Percentiles rank a stretch among this genome's conserved stretches.
Conservation (phyloP, 768 basidiomycete genomes). For the Mycena venus region DNA sequence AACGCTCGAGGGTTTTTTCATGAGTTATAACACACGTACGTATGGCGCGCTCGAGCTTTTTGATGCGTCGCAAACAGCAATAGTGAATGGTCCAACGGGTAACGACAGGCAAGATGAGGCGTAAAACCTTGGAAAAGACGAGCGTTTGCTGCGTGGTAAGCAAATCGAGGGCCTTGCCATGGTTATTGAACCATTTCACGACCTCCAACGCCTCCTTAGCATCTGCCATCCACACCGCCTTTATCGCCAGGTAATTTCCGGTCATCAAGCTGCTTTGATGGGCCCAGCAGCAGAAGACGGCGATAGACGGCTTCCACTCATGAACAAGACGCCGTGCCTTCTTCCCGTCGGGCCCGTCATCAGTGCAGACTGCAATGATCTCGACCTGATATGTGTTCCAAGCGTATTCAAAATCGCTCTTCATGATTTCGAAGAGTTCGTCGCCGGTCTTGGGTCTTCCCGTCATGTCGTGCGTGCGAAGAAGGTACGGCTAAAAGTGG, state of each 20-base stretch:
- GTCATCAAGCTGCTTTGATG: constrained; percentile 46
- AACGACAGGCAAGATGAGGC: constrained; percentile 28
- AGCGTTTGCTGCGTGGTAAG: constrained; percentile 19
- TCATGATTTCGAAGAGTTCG: constrained; percentile 37
- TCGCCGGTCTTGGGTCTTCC: constrained; percentile 41
- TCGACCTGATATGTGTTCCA: constrained; percentile 29
- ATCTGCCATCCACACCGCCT: constrained; percentile 16
- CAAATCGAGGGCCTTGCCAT: constrained; percentile 36
- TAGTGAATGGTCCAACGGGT: constrained; percentile 41
- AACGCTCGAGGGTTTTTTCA: not conserved
- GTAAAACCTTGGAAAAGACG: not conserved
- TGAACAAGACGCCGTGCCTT: constrained; percentile 37
- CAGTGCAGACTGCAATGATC: constrained; percentile 40
- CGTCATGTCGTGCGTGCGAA: constrained; percentile 39
- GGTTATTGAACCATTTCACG: constrained; percentile 48
- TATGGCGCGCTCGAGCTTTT: constrained; percentile 22
- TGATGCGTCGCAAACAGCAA: constrained; percentile 28
- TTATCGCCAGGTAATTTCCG: constrained; percentile 44
- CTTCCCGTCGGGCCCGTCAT: constrained; percentile 40
- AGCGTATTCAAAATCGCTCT: constrained; percentile 39
- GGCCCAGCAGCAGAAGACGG: constrained; percentile 40
- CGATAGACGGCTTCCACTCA: constrained; percentile 18
- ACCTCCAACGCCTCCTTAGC: constrained; percentile 34
- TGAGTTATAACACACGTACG: not conserved
- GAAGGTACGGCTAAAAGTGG: constrained; percentile 33